Base-by-base conservation (phyloP, 257 asterid genomes). In the Perilla frutescens region DNA sequence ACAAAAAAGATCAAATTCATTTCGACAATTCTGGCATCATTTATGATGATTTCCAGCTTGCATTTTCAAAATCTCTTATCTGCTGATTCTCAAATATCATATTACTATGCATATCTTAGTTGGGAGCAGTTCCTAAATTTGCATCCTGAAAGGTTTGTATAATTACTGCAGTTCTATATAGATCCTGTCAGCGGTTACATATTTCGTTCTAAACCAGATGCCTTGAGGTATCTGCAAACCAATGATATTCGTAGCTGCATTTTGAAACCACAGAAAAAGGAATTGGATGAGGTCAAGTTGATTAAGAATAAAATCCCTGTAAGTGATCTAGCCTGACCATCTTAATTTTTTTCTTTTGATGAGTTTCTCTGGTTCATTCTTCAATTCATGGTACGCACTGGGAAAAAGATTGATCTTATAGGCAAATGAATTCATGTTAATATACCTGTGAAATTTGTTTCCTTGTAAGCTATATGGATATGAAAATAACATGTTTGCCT, bases 201-300 rank as follows among this genome's bases (percentile, higher is more conserved):
- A 40, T 88, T 91, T 49, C 84, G 81, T 59, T 89, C 97, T 56
- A 89, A 86, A 79, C 66, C 34, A 67, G 97, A 89, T 80, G 96
- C 71, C 54, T 47, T 77, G 62, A 89, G 97, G 63, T 91, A 78
- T 80, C 76, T 89, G 76, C 69, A 77, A 67, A 84, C 85, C 57
- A 84, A 86, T 4, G 89, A 88, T 62, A 88, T 88, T 49, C 0
- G 62, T 51, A 54, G 44, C 53, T 91, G 97, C 36, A 80, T 66
- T 61, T 62, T 70, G 72, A 88, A 43, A 75, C 96, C 94, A 58
- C 58, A 36, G 77, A 87, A 75, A 84, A 71, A 80, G 75, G 79
- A 67, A 65, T 9, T 15, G 39, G 68, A 75, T 50, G 77, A 68
- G 45, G 51, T 43, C 68, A 71, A 68, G 39, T 43, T 69, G 48